Percentiles rank a stretch among this genome's conserved stretches.
phyloP scores from a whole-genome alignment of 345 rosid species.

The Bruguiera sexangula region DNA sequence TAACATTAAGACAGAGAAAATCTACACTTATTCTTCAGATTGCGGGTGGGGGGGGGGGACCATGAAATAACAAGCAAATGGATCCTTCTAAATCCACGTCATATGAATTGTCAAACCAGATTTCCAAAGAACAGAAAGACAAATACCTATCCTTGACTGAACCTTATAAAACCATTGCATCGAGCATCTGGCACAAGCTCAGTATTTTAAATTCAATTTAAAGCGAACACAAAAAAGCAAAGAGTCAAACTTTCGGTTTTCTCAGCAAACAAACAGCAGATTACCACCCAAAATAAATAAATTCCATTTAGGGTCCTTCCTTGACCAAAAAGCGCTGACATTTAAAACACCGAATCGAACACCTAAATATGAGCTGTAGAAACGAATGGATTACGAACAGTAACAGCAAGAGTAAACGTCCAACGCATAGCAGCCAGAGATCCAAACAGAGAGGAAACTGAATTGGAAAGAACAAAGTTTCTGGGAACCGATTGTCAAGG shows the following conservation, averaged over 20 bases:
- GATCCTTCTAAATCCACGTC: neutral
- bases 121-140: no score
- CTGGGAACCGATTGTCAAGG: no score
- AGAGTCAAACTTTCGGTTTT: slow-evolving; percentile 11
- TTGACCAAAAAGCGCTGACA: neutral
- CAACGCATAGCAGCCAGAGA: neutral
- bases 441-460: neutral
- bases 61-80: neutral
- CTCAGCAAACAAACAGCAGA: slow-evolving; percentile 11
- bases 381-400: neutral
- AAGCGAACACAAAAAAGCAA: neutral
- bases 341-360: neutral
- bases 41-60: neutral
- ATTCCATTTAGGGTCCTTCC: neutral
- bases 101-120: no score
- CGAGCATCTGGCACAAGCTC: no score
- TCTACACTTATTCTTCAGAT: neutral
- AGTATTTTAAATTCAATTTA: no score
- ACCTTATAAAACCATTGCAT: no score
- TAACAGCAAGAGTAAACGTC: neutral
- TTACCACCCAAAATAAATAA: neutral
- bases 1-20: neutral
- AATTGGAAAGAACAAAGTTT: no score
- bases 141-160: no score
- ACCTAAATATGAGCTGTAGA: neutral